These are phyloP conservation scores for Suhomyces ambrosiae DNA, from an alignment of 1,139 yeast species.

Conservation along the genomic window DNA sequence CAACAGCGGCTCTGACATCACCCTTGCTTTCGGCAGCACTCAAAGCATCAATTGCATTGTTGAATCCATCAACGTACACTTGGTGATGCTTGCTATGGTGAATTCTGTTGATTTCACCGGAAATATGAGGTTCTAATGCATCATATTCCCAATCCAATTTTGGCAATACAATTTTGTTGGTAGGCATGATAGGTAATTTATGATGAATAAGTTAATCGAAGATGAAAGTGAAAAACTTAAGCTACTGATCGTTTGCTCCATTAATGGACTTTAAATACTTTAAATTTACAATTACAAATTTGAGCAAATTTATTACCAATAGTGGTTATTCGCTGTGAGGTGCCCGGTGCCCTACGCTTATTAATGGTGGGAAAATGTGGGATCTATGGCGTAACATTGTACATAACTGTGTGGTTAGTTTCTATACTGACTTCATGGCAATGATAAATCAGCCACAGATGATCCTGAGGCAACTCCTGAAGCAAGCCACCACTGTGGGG, in stretches of 20 bases:
- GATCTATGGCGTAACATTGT: too few species aligned
- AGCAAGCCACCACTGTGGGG: background rate
- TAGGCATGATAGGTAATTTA: slow-evolving; percentile 10
- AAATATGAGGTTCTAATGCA: slow-evolving; percentile 47
- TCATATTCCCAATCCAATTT: slow-evolving; percentile 45
- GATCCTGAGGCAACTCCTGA: too few species aligned
- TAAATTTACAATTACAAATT: background rate
- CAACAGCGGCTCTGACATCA: slow-evolving; percentile 40
- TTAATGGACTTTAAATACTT: too few species aligned
- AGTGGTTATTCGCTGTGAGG: slow-evolving; percentile 6
- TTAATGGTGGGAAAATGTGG: too few species aligned
- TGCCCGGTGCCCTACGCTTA: background rate
- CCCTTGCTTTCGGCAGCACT: slow-evolving; percentile 39
- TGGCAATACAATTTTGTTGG: slow-evolving; percentile 29
- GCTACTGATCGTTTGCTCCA: background rate
- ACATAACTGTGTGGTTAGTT: too few species aligned
- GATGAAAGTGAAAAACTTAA: too few species aligned
- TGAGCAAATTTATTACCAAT: slow-evolving; percentile 11
- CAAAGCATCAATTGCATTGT: slow-evolving; percentile 40
- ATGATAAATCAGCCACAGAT: too few species aligned
- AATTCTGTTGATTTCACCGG: slow-evolving; percentile 43
- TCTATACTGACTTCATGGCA: too few species aligned
- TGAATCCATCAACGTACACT: slow-evolving; percentile 45
- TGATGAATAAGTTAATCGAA: background rate
- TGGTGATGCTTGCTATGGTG: slow-evolving; percentile 49